Evolutionary conservation across 208 protist genomes (phyloP), one percentile per base, ranked within the genome.

Genomic region (Trypanosoma conorhini): DNA sequence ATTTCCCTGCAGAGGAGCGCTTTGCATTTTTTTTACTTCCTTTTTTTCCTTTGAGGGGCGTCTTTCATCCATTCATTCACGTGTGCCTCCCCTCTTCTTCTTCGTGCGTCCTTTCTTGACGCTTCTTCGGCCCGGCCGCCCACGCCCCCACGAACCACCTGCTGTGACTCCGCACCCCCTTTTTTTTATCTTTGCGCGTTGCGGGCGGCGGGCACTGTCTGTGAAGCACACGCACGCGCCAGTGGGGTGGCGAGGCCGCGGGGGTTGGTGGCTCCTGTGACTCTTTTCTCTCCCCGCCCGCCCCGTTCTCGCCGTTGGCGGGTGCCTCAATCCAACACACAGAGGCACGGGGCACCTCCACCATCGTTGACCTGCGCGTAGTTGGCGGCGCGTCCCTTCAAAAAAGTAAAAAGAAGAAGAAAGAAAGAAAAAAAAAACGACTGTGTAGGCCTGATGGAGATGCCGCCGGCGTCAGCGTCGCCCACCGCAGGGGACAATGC

Each of bases 21-120:
- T n/a, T n/a, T n/a, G n/a, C n/a, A n/a, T n/a, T 63, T 72, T 73
- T 50, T 54, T 44, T 55, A 64, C 52, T 19, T 51, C 61, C 54
- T 75, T 75, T 61, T 26, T 56, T 55, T 66, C 35, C 15, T 46
- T 46, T 10, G 42, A 46, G 42, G 15, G 9, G 38, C 38, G n/a
- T n/a, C 33, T 7, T 7, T 38, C 33, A 38, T 38, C 7, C 42
- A 46, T 46, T 46, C 15, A 46, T 46, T 46, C 15, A 19, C 17
- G 5, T 15, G 15, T 46, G 8, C 17, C 9, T 46, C 9, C 42
- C 15, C 42, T 15, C 42, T 46, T 46, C 15, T 46, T 13, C 15
- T 15, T 19, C 42, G 42, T 46, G 17, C 17, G 42, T 1, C 42
- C 42, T 19, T 46, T 12, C 15, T 46, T 46, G 42, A 46, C 8